These are phyloP conservation scores for Ceratocystis cubensis DNA, from an alignment of 2,329 filamentous ascomycete genomes.

Conservation along the genomic window DNA sequence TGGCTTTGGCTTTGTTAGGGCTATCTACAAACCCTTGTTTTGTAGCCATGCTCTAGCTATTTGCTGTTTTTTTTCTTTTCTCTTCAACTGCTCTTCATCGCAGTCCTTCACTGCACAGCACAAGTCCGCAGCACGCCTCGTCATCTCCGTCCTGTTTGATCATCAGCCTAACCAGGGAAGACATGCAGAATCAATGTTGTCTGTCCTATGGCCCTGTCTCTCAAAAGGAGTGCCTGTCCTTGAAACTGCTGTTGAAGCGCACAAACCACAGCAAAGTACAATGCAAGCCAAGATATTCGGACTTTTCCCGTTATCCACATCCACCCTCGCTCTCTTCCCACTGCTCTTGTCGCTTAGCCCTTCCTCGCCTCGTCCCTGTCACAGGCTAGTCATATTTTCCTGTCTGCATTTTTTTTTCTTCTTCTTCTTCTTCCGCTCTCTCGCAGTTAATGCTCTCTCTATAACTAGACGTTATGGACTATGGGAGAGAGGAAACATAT, in stretches of 20 bases:
- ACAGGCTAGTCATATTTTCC: no score
- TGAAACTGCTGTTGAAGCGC: background rate
- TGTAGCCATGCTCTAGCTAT: no score
- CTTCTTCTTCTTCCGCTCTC: background rate
- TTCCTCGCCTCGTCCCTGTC: background rate
- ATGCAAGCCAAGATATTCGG: background rate
- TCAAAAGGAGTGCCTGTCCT: background rate
- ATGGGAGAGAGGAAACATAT: no score
- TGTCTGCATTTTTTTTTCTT: background rate
- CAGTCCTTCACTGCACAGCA: no score
- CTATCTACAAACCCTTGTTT: no score
- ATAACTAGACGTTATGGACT: no score
- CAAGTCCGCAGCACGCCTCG: no score
- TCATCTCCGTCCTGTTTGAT: background rate
- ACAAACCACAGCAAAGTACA: constrained; percentile 2
- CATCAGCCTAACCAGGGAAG: background rate
- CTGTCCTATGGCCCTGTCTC: no score
- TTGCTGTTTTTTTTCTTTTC: no score
- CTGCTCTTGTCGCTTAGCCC: background rate
- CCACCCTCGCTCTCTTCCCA: background rate
- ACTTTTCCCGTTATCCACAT: background rate
- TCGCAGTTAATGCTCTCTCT: no score
- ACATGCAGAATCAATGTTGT: background rate
- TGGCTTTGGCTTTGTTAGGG: no score
- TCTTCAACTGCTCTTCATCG: no score